Percentiles rank a stretch among this genome's conserved stretches.
Conservation (phyloP, 2,329 filamentous ascomycete species). For the Diplocarpon rosae region DNA sequence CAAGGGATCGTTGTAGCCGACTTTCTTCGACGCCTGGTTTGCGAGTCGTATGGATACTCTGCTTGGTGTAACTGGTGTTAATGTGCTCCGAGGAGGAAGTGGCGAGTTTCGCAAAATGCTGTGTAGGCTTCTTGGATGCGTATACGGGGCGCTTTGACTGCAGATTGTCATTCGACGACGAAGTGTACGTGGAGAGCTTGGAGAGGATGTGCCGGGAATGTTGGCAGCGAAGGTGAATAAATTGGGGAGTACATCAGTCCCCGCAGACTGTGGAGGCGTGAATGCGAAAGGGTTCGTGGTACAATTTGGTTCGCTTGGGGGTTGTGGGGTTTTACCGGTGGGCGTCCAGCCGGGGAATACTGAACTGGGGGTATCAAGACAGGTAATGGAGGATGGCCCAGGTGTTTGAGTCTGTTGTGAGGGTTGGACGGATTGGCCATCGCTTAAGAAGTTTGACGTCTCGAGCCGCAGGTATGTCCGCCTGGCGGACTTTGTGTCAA, state of each 20-base stretch:
- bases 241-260: conserved; percentile 17
- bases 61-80: conserved; percentile 41
- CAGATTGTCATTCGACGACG: conserved; percentile 31
- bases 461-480: conserved; percentile 25
- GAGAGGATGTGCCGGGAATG: conserved; percentile 10
- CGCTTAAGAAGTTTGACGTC: conserved; percentile 16
- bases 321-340: conserved; percentile 7
- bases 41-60: conserved; percentile 43
- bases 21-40: conserved; percentile 36
- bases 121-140: conserved; percentile 45
- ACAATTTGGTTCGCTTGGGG: conserved; percentile 8
- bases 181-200: conserved; percentile 29
- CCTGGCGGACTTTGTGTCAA: conserved; percentile 33
- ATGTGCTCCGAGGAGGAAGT: conserved; percentile 40
- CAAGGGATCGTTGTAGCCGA: conserved; percentile 51
- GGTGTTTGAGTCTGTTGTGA: conserved; percentile 26
- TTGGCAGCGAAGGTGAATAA: conserved; percentile 24
- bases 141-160: conserved; percentile 38
- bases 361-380: conserved; percentile 26
- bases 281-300: conserved; percentile 21
- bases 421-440: conserved; percentile 17
- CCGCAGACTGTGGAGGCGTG: conserved; percentile 27
- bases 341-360: conserved; percentile 17
- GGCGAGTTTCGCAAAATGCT: conserved; percentile 59
- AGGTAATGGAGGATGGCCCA: conserved; percentile 24